Evolutionary conservation across 306 rosid species (phyloP).

Genomic region (Gastrolobium bilobum): DNA sequence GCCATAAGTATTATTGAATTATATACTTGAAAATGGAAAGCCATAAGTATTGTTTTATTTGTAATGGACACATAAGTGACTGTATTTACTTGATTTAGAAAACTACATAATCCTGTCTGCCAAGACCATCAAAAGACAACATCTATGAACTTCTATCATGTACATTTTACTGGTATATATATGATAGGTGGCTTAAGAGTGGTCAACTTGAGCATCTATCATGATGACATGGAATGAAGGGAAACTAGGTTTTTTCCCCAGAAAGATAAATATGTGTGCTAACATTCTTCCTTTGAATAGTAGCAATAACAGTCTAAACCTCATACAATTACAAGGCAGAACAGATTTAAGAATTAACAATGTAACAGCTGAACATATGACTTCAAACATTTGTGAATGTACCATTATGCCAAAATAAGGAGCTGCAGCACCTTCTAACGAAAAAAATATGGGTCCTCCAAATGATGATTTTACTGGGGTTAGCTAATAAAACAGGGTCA

Average conservation of each 20-base stretch:
- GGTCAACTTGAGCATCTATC: too few relatives aligned
- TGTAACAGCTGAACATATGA: background rate
- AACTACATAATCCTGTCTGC: too few relatives aligned
- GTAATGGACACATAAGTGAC: too few relatives aligned
- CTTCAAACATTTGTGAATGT: conserved; percentile 12
- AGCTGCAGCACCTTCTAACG: conserved; percentile 95
- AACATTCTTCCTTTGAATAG: conserved; percentile 6
- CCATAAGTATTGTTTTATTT: too few relatives aligned
- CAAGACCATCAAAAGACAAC: too few relatives aligned
- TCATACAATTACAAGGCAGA: background rate
- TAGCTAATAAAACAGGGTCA: conserved; percentile 61
- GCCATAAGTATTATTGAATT: too few relatives aligned
- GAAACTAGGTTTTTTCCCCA: background rate
- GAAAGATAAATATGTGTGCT: background rate
- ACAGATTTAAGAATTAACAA: background rate
- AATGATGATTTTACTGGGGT: conserved; percentile 87
- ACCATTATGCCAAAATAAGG: conserved; percentile 98
- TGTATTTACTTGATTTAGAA: too few relatives aligned
- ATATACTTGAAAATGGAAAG: too few relatives aligned
- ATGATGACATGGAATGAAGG: too few relatives aligned
- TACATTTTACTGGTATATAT: too few relatives aligned
- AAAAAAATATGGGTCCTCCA: conserved; percentile 66
- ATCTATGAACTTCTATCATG: too few relatives aligned
- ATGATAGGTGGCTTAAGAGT: too few relatives aligned
- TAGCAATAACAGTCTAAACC: conserved; percentile 9